Conservation (phyloP, 805 yeast species). For the Ogataea ramenticola region DNA sequence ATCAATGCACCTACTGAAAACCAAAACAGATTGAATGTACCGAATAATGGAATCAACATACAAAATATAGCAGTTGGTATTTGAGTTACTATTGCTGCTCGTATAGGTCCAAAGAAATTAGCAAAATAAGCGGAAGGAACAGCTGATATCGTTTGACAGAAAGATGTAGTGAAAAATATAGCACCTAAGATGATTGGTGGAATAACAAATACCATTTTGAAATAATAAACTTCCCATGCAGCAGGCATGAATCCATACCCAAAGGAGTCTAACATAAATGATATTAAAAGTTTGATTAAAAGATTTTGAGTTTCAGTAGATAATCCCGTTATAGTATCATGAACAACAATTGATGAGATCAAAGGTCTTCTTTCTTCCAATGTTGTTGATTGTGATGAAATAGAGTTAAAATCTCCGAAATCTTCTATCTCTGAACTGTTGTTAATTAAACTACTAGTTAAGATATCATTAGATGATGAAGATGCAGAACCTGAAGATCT, state of each 20-base stretch:
- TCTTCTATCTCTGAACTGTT: background rate
- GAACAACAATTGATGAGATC: constrained; percentile 15
- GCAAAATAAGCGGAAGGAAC: constrained; percentile 72
- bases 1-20: constrained; percentile 45
- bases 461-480: background rate
- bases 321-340: constrained; percentile 25
- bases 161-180: constrained; percentile 57
- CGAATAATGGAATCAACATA: constrained; percentile 42
- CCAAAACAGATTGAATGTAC: constrained; percentile 18
- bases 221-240: constrained; percentile 84
- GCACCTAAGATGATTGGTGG: constrained; percentile 56
- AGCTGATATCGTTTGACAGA: constrained; percentile 61
- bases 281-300: constrained; percentile 40
- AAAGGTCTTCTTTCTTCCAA: constrained; percentile 10
- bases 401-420: background rate
- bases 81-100: constrained; percentile 67
- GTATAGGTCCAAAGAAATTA: constrained; percentile 65
- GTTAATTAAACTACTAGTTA: background rate
- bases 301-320: constrained; percentile 37
- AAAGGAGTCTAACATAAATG: constrained; percentile 79
- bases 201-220: constrained; percentile 47
- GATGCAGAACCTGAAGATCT: too few species aligned
- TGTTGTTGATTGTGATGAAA: background rate
- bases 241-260: constrained; percentile 86
- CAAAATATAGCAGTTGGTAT: constrained; percentile 69